These are phyloP conservation scores for Puya raimondii DNA, from an alignment of 176 grass and related monocot species.

Conservation along the genomic window DNA sequence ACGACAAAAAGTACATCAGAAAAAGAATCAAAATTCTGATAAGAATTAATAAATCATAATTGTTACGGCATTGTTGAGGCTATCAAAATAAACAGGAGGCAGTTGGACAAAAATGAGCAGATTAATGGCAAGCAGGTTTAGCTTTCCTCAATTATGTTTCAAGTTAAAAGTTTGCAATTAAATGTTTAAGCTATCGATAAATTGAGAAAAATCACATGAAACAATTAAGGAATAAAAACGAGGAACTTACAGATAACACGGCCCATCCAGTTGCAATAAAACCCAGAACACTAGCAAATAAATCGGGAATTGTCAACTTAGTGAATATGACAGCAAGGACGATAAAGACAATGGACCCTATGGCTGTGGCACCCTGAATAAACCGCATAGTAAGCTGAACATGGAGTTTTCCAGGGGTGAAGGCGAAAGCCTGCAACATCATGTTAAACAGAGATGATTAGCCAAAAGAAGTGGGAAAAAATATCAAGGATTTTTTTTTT, in stretches of 20 bases:
- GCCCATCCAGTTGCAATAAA: slow-evolving; percentile 87
- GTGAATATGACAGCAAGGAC: slow-evolving; percentile 54
- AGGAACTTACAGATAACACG: slow-evolving; percentile 63
- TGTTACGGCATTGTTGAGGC: no score
- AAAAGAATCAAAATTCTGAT: no score
- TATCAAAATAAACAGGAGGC: no score
- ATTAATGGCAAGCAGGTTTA: no score
- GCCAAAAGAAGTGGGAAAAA: not conserved
- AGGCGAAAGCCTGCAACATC: slow-evolving; percentile 54
- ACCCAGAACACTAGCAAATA: slow-evolving; percentile 81
- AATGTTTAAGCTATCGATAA: no score
- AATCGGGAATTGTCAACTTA: slow-evolving; percentile 57
- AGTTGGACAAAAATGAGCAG: no score
- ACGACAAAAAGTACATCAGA: no score
- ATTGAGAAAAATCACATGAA: not conserved
- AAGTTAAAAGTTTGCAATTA: no score
- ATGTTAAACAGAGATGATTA: not conserved
- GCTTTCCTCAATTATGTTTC: no score
- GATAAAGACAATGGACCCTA: slow-evolving; percentile 60
- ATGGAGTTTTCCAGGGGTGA: slow-evolving; percentile 54
- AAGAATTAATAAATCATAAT: no score
- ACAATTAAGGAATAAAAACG: not conserved
- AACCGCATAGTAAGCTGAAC: slow-evolving; percentile 62
- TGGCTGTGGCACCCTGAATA: slow-evolving; percentile 67
- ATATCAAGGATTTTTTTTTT: not conserved